A percentile compares a stretch with the other conserved stretches of the same genome.
Evolutionary conservation across 129 eudicot species (phyloP).

Genomic region (Tagetes patula): DNA sequence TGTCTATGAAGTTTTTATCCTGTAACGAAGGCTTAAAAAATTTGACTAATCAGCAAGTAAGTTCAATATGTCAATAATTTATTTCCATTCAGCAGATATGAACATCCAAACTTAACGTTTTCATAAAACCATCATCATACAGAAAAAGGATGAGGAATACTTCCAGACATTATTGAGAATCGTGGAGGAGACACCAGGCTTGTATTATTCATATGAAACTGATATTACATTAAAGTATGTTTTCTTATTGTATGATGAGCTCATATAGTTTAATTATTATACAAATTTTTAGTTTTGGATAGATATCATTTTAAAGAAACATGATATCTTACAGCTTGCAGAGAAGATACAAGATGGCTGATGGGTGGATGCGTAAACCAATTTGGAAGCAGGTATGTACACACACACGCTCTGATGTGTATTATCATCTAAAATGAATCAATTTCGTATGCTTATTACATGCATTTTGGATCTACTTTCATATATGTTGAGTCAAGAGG

Average conservation of each 20-base stretch:
- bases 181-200: slow-evolving; percentile 95
- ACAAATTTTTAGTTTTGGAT: neutral
- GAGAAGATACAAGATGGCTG: slow-evolving; percentile 78
- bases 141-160: slow-evolving; percentile 94
- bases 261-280: neutral
- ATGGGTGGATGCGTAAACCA: slow-evolving; percentile 92
- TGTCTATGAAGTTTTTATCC: slow-evolving; percentile 87
- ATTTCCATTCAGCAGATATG: slow-evolving; percentile 17
- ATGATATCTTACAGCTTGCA: slow-evolving; percentile 66
- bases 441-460: neutral
- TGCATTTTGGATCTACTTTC: neutral
- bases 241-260: slow-evolving; percentile 21
- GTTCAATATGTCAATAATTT: slow-evolving; percentile 22
- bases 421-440: neutral
- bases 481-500: slow-evolving; percentile 1
- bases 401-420: neutral
- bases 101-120: slow-evolving; percentile 14
- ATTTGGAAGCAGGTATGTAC: slow-evolving; percentile 92
- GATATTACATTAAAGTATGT: slow-evolving; percentile 89
- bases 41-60: slow-evolving; percentile 69
- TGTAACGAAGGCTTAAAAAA: slow-evolving; percentile 61
- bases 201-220: slow-evolving; percentile 95
- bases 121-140: slow-evolving; percentile 27
- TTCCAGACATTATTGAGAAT: slow-evolving; percentile 73
- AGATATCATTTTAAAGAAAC: slow-evolving; percentile 9